Evolutionary conservation across 768 basidiomycete genomes (phyloP), one percentile per base, ranked within the genome.

Genomic region (Agaricus sinodeliciosus): DNA sequence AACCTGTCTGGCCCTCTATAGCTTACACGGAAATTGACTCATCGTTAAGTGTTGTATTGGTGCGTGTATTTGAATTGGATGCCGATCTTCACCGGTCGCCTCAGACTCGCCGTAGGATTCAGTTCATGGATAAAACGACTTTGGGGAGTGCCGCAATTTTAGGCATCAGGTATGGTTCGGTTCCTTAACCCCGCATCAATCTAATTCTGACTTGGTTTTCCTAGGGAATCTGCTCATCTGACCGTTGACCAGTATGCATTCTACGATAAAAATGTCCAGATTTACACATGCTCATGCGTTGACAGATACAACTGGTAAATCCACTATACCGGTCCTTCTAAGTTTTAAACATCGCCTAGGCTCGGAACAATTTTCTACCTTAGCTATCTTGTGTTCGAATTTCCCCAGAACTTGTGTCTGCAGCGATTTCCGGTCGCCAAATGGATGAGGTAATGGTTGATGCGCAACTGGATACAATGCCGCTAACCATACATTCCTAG

Each of bases 101-200:
- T 9, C 13, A 47, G 4, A 31, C 31, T 5, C 0, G 3, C 16
- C 31, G 2, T n/a, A 82, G 85, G 77, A 75, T 88, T n/a, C 85
- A 87, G 61, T 87, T 82, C 55, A 87, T 87, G 82, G 86, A 87
- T 57, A 87, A 87, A 67, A 82, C 80, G 0, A 88, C 85, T 0
- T 69, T 87, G 3, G 85, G 84, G 1, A 79, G 74, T 54, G 61
- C 84, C 0, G 79, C 86, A 1, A 85, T 88, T 56, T 72, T 89
- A 41, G 87, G 87, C 1, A 87, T 88, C 59, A 68, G 70, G 87
- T 84, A 34, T 55, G 76, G 6, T 36, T 50, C 16, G 16, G 3
- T 31, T 7, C 27, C 9, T n/a, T n/a, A 12, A 4, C 26, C 18
- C 28, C 26, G 37, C 31, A 11, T 31, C 11, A 36, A 4, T 28